These are phyloP conservation scores for Leishmania lainsoni DNA, from an alignment of 208 protist genomes.

Conservation along the genomic window DNA sequence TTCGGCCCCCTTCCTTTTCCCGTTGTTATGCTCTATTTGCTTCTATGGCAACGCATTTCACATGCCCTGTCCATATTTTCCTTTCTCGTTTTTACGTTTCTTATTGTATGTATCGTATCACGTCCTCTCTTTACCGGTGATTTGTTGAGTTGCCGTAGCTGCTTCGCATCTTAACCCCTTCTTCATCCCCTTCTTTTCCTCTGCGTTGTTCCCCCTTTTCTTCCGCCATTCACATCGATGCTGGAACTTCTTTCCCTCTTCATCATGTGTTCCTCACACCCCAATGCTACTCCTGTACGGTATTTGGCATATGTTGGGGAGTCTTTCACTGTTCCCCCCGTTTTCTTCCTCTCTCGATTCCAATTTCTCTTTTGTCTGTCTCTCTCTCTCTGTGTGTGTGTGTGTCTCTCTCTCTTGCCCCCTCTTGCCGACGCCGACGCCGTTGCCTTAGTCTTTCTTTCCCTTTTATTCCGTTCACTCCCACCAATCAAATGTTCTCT, in stretches of 20 bases:
- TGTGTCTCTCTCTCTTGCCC: background rate
- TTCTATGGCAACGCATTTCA: background rate
- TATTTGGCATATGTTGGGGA: background rate
- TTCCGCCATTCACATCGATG: background rate
- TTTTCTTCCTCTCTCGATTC: background rate
- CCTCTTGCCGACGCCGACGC: background rate
- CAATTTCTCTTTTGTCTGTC: background rate
- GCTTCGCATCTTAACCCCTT: background rate
- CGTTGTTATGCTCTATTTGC: background rate
- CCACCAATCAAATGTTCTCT: background rate
- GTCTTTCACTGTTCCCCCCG: constrained; percentile 5
- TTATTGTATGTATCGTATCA: background rate
- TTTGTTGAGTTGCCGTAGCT: background rate
- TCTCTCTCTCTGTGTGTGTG: no score
- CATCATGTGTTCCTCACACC: no score
- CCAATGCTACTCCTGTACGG: no score
- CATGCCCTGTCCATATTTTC: background rate
- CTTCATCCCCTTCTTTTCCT: background rate
- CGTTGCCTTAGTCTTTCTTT: background rate
- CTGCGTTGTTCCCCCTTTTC: background rate
- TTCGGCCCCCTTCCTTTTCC: background rate
- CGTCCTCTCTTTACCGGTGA: background rate
- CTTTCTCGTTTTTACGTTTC: background rate
- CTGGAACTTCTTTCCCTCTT: no score
- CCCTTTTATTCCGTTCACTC: background rate